Percentiles rank a stretch among this genome's conserved stretches.
Conservation (phyloP, 192 early-diverging fungal species). For the Powellomyces hirtus region DNA sequence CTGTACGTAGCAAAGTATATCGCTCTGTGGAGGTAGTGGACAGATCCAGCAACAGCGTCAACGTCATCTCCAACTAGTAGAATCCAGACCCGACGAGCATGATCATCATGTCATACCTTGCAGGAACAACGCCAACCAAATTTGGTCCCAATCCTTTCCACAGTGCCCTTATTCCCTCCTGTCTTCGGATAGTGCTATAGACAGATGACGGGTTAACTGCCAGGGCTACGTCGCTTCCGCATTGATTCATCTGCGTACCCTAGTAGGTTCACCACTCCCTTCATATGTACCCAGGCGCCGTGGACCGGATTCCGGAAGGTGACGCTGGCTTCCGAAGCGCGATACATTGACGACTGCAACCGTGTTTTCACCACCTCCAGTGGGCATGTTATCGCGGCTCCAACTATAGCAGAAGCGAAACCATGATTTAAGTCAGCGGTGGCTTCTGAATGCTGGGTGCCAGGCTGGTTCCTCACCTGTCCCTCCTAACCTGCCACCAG, state of each 20-base stretch:
- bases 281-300: conserved; percentile 21
- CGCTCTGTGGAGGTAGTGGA: conserved; percentile 47
- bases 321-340: conserved; percentile 15
- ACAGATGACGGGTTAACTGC: not conserved
- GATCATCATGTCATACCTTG: conserved; percentile 53
- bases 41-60: not conserved
- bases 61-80: not conserved
- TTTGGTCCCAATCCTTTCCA: conserved; percentile 97
- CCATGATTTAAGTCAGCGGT: not conserved
- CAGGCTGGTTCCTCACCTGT: conserved; percentile 10
- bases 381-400: conserved; percentile 85
- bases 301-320: conserved; percentile 28
- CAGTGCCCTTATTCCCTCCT: conserved; percentile 79
- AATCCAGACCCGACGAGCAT: not conserved
- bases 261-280: conserved; percentile 31
- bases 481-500: conserved; percentile 22
- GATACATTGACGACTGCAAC: conserved; percentile 61
- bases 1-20: conserved; percentile 95
- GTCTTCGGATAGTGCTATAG: conserved; percentile 57
- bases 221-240: not conserved
- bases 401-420: conserved; percentile 49
- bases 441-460: not conserved
- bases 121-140: conserved; percentile 90
- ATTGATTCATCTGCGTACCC: conserved; percentile 13
- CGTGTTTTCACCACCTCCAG: conserved; percentile 94